Conservation (phyloP, 352 stramenopile genomes). For the Phytophthora kernoviae region DNA sequence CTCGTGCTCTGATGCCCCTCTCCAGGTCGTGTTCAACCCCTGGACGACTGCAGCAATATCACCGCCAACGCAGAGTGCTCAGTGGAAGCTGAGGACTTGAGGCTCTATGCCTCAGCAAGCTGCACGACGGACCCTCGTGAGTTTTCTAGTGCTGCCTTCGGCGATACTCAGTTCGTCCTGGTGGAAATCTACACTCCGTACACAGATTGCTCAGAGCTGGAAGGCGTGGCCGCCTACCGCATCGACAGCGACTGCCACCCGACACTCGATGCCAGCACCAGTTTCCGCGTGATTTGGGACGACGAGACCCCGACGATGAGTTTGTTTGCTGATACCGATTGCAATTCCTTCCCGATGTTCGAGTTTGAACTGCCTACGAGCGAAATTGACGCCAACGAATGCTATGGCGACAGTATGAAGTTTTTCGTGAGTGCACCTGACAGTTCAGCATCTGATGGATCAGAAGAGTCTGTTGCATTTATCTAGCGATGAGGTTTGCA, state of each 20-base stretch:
- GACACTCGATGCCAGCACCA: conserved; percentile 23
- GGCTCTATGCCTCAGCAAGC: conserved; percentile 21
- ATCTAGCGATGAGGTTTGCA: no score
- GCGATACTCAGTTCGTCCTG: conserved; percentile 13
- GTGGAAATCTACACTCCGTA: conserved; percentile 20
- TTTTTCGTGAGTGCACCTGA: conserved; percentile 8
- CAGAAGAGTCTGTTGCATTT: neutral
- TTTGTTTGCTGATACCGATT: conserved; percentile 21
- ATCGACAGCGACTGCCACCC: conserved; percentile 27
- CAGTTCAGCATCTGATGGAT: neutral
- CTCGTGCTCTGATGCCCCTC: conserved; percentile 17
- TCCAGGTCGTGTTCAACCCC: conserved; percentile 28
- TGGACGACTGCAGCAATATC: conserved; percentile 14
- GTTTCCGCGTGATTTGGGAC: conserved; percentile 22
- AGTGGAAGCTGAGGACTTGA: conserved; percentile 16
- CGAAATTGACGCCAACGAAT: conserved; percentile 15
- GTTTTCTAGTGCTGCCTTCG: conserved; percentile 12
- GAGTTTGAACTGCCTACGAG: conserved; percentile 7
- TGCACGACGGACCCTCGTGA: conserved; percentile 19
- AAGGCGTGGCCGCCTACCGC: conserved; percentile 27
- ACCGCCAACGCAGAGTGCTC: conserved; percentile 4
- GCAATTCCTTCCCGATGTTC: conserved; percentile 12
- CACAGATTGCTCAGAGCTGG: conserved; percentile 18
- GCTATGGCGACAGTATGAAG: conserved; percentile 23
- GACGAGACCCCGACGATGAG: conserved; percentile 13